Base-by-base conservation (phyloP, 257 asterid genomes). In the Solanum chmielewskii region DNA sequence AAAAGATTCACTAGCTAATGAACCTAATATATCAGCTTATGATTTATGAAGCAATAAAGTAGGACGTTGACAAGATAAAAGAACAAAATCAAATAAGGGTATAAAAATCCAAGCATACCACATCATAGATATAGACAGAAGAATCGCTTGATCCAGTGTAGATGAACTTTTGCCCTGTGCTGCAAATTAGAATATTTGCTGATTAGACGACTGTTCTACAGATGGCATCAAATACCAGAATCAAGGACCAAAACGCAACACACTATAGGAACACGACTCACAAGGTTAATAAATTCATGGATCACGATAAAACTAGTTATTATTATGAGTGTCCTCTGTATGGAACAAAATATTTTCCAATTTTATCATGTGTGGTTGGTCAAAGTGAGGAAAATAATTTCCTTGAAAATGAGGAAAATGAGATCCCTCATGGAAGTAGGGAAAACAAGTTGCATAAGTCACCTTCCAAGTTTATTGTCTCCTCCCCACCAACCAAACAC, bases 111-210 rank as follows among this genome's bases (percentile, higher is more conserved):
- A 83, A 52, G 88, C 95, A 15, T 94, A 97, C 99, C 98, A 92
- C 93, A 64, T 97, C 99, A 85, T 97, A 97, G 47, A 97, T 85
- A 82, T 93, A 93, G 27, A 95, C 94, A 18, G 89, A 90, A 59
- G 93, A 87, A 92, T 97, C 99, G 5, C 98, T 87, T 23, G 98
- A 97, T 88, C 99, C 99, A 9, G 99, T 93, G 91, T 95, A 97
- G 85, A 97, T 93, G 86, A 94, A 97, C 94, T 90, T 95, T 86
- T 95, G 98, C 60, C 96, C 99, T 1, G 99, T 97, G 95, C 99
- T 96, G 98, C 88, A 92, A 89, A 83, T 84, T 62, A 66, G 27
- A 86, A 74, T 15, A 10, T 86, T 23, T 37, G 2, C 69, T 74
- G 68, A 74, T 47, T 71, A 86, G 69, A 66, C 14, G 16, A 86